These are phyloP conservation scores for Citropsis articulata DNA, from an alignment of 345 rosid genomes.

Conservation along the genomic window DNA sequence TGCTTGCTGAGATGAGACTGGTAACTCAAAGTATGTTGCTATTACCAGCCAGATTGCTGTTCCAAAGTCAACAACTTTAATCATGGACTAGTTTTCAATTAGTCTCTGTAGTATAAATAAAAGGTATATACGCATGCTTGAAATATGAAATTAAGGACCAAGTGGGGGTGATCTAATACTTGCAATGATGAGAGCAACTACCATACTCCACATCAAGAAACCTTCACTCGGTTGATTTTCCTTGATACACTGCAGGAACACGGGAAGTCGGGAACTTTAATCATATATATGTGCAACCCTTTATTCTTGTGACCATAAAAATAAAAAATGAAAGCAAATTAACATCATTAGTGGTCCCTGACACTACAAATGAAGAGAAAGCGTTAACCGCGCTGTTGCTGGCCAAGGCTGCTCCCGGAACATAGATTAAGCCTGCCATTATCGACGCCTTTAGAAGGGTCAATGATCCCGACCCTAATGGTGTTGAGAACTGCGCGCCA, in stretches of 20 bases:
- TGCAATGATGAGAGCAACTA: constrained; percentile 30
- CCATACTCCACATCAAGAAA: constrained; percentile 38
- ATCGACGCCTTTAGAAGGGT: constrained; percentile 28
- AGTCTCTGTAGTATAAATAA: background rate
- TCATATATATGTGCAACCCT: background rate
- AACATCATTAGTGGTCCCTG: background rate
- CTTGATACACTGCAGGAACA: constrained; percentile 24
- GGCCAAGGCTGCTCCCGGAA: constrained; percentile 32
- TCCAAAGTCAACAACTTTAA: background rate
- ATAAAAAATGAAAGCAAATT: background rate
- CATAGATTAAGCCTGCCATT: constrained; percentile 28
- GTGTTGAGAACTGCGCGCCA: constrained; percentile 32
- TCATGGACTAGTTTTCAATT: background rate
- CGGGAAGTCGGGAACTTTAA: background rate
- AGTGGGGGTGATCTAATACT: constrained; percentile 12
- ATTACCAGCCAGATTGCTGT: constrained; percentile 36
- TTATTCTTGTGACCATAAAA: background rate
- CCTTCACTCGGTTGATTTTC: constrained; percentile 37
- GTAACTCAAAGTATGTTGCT: constrained; percentile 33
- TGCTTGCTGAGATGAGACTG: constrained; percentile 34
- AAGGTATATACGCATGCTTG: background rate
- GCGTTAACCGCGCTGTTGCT: constrained; percentile 20
- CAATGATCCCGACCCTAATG: constrained; percentile 30
- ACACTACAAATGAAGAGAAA: constrained; percentile 25
- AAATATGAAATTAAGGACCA: background rate